phyloP scores from a whole-genome alignment of 257 asterid species.

The Salvia rosmarinus region DNA sequence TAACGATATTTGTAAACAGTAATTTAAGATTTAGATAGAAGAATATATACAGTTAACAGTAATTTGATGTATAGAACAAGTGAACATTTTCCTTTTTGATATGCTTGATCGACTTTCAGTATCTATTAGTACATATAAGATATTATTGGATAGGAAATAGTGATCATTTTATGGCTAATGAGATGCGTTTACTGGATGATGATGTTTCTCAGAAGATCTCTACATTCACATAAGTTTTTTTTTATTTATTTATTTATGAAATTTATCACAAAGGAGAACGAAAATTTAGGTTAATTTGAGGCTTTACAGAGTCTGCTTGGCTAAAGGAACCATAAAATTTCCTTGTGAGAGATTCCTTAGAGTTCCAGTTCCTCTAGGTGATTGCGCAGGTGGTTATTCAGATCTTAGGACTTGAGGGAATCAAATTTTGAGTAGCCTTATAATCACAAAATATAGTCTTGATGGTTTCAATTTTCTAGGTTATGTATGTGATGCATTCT shows the following conservation, averaged over 20 bases:
- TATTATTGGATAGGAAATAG: background rate
- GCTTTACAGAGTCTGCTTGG: background rate
- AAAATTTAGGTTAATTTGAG: slow-evolving; percentile 8
- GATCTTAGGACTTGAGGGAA: slow-evolving; percentile 16
- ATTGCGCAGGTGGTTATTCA: background rate
- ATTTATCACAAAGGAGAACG: slow-evolving; percentile 1
- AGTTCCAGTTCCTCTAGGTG: background rate
- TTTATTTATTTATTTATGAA: background rate
- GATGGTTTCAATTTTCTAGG: slow-evolving; percentile 51
- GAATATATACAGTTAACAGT: background rate
- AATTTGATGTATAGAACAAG: background rate
- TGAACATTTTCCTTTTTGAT: background rate
- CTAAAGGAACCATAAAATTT: background rate
- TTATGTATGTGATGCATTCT: slow-evolving; percentile 77
- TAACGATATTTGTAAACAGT: background rate
- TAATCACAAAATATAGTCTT: slow-evolving; percentile 12
- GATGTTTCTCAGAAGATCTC: background rate
- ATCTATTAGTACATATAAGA: background rate
- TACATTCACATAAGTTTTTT: background rate
- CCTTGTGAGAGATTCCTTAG: slow-evolving; percentile 1
- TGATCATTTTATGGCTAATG: slow-evolving; percentile 1
- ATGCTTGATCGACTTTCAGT: background rate
- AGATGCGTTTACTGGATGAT: background rate
- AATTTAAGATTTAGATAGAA: background rate
- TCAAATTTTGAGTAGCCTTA: background rate